Evolutionary conservation across 768 basidiomycete genomes (phyloP).

Genomic region (Termitomyces sp.): DNA sequence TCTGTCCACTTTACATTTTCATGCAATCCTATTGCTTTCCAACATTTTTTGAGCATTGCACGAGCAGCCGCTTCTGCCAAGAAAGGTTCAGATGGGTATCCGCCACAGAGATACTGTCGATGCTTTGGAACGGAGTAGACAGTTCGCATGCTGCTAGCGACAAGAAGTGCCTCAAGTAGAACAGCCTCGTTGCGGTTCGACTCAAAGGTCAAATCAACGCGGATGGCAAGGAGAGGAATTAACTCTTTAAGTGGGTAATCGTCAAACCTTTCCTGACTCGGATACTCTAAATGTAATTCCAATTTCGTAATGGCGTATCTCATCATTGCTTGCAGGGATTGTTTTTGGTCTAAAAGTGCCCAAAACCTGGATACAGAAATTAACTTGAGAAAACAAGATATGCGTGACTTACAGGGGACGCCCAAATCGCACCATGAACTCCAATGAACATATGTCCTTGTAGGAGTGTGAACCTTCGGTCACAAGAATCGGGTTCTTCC

Average conservation of each 20-base stretch:
- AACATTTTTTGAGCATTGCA: neutral
- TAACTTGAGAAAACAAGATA: neutral
- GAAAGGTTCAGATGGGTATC: neutral
- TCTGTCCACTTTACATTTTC: neutral
- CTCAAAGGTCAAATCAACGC: neutral
- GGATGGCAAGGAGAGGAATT: neutral
- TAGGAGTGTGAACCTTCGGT: neutral
- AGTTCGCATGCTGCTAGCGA: neutral
- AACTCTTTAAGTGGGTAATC: neutral
- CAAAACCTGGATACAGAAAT: neutral
- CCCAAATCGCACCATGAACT: neutral
- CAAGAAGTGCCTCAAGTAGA: neutral
- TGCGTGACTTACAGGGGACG: neutral
- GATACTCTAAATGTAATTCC: neutral
- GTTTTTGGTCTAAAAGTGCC: neutral
- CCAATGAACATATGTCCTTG: neutral
- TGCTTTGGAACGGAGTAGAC: neutral
- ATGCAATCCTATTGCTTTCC: neutral
- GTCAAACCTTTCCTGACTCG: neutral
- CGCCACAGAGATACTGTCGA: neutral
- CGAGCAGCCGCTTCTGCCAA: neutral
- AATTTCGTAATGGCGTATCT: neutral
- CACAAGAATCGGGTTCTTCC: neutral
- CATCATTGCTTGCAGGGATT: rapidly evolving
- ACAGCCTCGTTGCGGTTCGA: neutral